A percentile compares a stretch with the other conserved stretches of the same genome.
Evolutionary conservation across 2,329 filamentous ascomycete genomes (phyloP).

Genomic region (Talaromyces sp.): DNA sequence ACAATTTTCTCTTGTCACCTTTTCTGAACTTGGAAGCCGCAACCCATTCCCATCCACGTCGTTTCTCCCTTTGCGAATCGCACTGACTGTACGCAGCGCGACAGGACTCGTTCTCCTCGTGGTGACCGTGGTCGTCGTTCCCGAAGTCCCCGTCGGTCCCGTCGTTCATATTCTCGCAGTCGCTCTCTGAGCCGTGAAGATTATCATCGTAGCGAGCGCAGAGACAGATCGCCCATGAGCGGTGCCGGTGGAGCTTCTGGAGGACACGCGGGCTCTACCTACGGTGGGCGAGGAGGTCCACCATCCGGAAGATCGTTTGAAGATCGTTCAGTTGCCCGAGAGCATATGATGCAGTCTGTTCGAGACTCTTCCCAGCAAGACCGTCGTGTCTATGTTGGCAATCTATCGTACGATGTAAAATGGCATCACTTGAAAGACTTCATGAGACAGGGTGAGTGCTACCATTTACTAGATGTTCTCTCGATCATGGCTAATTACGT

Average conservation of each 20-base stretch:
- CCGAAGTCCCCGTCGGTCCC: slow-evolving; percentile 74
- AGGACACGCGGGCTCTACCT: slow-evolving; percentile 64
- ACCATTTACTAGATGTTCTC: slow-evolving; percentile 19
- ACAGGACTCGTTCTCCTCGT: slow-evolving; percentile 67
- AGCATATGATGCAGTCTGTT: slow-evolving; percentile 94
- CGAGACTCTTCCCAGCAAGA: slow-evolving; percentile 96
- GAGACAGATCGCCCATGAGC: slow-evolving; percentile 86
- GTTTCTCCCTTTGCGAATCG: background rate
- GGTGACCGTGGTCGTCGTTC: slow-evolving; percentile 57
- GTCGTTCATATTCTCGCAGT: slow-evolving; percentile 76
- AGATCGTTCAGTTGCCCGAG: slow-evolving; percentile 77
- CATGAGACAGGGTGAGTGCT: slow-evolving; percentile 90
- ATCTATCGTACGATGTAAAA: slow-evolving; percentile 98
- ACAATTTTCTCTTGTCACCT: background rate
- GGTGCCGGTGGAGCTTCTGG: slow-evolving; percentile 65
- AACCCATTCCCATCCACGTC: background rate
- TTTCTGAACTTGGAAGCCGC: background rate
- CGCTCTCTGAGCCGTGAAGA: slow-evolving; percentile 77
- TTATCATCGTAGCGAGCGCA: slow-evolving; percentile 70
- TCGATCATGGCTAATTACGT: slow-evolving; percentile 32
- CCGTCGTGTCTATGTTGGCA: slow-evolving; percentile 98
- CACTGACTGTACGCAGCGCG: slow-evolving; percentile 59
- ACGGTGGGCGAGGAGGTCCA: slow-evolving; percentile 61
- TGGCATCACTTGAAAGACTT: slow-evolving; percentile 99
- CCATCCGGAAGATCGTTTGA: slow-evolving; percentile 73